Evolutionary conservation across 2,329 filamentous ascomycete genomes (phyloP), one percentile per base, ranked within the genome.

Genomic region (Diplocarpon mali): DNA sequence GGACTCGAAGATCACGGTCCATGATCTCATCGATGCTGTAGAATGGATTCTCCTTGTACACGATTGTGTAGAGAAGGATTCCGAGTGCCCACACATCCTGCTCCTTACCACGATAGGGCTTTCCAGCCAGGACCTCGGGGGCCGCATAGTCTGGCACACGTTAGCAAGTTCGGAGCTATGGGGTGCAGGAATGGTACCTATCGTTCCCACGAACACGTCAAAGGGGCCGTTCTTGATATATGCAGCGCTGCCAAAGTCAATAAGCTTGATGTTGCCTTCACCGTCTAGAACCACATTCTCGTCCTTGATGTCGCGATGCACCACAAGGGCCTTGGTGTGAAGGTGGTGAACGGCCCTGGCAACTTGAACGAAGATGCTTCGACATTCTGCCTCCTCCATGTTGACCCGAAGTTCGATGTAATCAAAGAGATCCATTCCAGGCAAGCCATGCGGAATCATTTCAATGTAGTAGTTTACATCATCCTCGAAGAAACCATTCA

Each of bases 1-100:
- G 92, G 24, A 98, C 82, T 38, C 92, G 78, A 47, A 98, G 70
- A 57, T 95, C 90, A 59, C 90, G 89, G 63, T 98, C 92, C 77
- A 96, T 93, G 60, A 98, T 98, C 70, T 98, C 92, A 64, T 98
- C 92, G 59, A 96, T 92, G 65, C 85, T 93, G 73, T 96, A 96
- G 65, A 95, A 98, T 0, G 92, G 90, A 61, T 98, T 98, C 67
- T 98, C 92, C 68, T 96, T 98, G 74, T 98, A 98, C 60, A 96
- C 84, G 60, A 98, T 95, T 24, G 92, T 98, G 69, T 98, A 98
- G 12, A 98, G 77, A 20, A 98, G 75, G 59, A 98, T 96, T 17
- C 92, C 92, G 13, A 98, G 74, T 1, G 92, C 92, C 92, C 92
- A 98, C 27, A 98, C 88, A 60, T 98, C 92, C 69, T 98, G 92